Conservation (phyloP, 2,329 filamentous ascomycete genomes). For the Blastomyces percursus region DNA sequence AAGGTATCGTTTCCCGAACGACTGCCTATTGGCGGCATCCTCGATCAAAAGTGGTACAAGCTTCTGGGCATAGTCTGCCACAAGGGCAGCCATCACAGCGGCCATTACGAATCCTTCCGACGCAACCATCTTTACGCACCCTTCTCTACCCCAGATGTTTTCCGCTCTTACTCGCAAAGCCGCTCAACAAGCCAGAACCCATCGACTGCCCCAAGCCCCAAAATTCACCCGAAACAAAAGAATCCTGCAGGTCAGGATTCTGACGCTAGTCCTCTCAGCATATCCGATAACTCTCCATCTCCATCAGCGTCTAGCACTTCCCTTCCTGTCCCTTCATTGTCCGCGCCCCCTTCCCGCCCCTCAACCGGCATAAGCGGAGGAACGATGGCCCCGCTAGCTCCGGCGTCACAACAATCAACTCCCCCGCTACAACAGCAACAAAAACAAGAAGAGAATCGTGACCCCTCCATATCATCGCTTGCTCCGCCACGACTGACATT, state of each 20-base stretch:
- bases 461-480: not conserved
- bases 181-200: slow-evolving; percentile 43
- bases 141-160: slow-evolving; percentile 70
- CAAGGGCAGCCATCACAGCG: slow-evolving; percentile 89
- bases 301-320: slow-evolving; percentile 25
- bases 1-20: slow-evolving; percentile 87
- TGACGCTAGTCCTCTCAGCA: slow-evolving; percentile 22
- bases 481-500: not conserved
- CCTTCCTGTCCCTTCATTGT: slow-evolving; percentile 12
- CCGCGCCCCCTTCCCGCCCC: slow-evolving; percentile 13
- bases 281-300: slow-evolving; percentile 24
- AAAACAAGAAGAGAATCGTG: slow-evolving; percentile 8
- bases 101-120: slow-evolving; percentile 93
- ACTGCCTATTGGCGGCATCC: slow-evolving; percentile 68
- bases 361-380: slow-evolving; percentile 5
- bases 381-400: not conserved
- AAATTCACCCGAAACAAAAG: slow-evolving; percentile 31
- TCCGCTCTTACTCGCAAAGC: slow-evolving; percentile 63
- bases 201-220: slow-evolving; percentile 40
- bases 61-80: slow-evolving; percentile 83
- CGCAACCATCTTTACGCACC: slow-evolving; percentile 70
- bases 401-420: not conserved
- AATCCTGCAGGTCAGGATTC: slow-evolving; percentile 15
- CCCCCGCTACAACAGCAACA: slow-evolving; percentile 5
- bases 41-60: slow-evolving; percentile 69